These are phyloP conservation scores for Bondarzewia mesenterica DNA, from an alignment of 1,284 basidiomycete genomes.

Conservation along the genomic window DNA sequence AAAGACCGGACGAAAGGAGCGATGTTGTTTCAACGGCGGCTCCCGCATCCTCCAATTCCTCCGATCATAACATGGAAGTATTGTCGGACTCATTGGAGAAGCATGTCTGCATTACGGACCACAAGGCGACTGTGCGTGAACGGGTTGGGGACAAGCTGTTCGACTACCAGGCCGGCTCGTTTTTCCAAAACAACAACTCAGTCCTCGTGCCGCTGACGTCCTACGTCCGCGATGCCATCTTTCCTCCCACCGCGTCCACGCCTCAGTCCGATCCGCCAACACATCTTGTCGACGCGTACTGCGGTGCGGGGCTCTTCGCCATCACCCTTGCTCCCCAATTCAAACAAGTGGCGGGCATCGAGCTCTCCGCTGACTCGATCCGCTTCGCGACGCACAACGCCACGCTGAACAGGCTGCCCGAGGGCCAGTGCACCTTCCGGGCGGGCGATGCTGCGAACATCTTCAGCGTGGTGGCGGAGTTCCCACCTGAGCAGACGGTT, in stretches of 20 bases:
- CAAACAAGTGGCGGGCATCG: conserved; percentile 80
- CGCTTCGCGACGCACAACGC: conserved; percentile 78
- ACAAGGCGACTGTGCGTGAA: conserved; percentile 78
- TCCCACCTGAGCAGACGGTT: conserved; percentile 62
- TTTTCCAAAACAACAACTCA: conserved; percentile 98
- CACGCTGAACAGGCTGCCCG: conserved; percentile 56
- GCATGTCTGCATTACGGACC: conserved; percentile 80
- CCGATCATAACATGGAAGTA: conserved; percentile 13
- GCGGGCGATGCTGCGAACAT: conserved; percentile 68
- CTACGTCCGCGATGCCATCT: conserved; percentile 33
- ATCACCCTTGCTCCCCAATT: conserved; percentile 83
- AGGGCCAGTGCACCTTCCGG: conserved; percentile 45
- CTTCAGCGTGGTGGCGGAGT: conserved; percentile 56
- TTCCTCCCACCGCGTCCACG: conserved; percentile 11
- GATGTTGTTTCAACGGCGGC: conserved; percentile 1
- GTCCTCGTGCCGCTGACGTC: conserved; percentile 79
- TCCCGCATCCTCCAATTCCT: background rate
- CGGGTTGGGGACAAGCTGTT: conserved; percentile 78
- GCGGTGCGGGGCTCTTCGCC: conserved; percentile 74
- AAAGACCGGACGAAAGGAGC: conserved; percentile 7
- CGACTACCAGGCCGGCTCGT: conserved; percentile 83
- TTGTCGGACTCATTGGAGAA: conserved; percentile 32
- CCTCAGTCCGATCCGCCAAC: conserved; percentile 34
- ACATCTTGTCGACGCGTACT: conserved; percentile 84
- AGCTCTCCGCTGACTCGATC: conserved; percentile 76